Evolutionary conservation across 148 eudicot species (phyloP).

Genomic region (Rhododendron ovatum): DNA sequence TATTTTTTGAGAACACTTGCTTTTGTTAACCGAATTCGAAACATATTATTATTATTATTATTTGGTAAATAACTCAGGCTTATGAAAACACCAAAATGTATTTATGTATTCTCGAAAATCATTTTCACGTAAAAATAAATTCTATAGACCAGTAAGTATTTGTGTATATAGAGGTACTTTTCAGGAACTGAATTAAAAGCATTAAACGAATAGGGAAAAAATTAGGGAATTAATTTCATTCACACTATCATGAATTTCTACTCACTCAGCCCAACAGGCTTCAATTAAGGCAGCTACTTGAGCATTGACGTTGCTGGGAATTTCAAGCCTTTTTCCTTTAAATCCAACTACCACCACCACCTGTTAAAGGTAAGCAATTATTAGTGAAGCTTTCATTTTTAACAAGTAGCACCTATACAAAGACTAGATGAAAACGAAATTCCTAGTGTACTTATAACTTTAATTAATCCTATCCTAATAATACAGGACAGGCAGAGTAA

Average conservation of each 20-base stretch:
- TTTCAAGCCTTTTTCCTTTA: constrained; percentile 67
- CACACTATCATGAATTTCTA: background rate
- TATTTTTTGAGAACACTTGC: background rate
- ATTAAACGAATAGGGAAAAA: background rate
- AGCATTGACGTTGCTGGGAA: constrained; percentile 75
- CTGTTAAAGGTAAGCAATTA: constrained; percentile 23
- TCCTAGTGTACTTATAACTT: background rate
- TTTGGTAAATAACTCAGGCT: background rate
- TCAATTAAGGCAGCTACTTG: constrained; percentile 72
- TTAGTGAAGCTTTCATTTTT: background rate
- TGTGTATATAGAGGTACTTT: background rate
- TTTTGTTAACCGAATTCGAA: background rate
- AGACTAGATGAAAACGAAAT: background rate
- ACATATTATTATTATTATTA: background rate
- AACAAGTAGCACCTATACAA: background rate
- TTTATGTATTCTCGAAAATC: background rate
- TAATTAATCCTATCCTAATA: background rate
- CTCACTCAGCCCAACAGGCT: constrained; percentile 88
- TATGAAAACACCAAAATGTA: background rate
- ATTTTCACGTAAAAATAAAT: background rate
- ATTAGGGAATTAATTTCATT: background rate
- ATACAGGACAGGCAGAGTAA: background rate
- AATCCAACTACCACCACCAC: constrained; percentile 89
- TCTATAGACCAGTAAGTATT: background rate
- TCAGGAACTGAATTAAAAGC: background rate